Evolutionary conservation across 768 basidiomycete genomes (phyloP).

Genomic region (Tricholoma terreum): DNA sequence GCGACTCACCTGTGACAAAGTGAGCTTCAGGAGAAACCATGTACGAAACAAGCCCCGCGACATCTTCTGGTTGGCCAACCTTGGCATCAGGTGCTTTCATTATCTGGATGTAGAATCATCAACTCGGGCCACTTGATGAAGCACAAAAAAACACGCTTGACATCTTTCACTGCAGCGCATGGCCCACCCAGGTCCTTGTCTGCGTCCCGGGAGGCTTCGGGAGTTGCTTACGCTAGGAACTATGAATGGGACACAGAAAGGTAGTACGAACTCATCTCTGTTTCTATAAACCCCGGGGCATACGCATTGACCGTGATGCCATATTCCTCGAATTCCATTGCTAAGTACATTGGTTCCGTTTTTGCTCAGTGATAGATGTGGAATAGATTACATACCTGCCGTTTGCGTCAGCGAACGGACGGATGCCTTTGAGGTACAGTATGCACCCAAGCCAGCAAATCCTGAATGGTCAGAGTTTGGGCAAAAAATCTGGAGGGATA

Average conservation of each 20-base stretch:
- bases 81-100: conserved; percentile 3
- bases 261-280: conserved; percentile 9
- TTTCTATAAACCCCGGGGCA: conserved; percentile 30
- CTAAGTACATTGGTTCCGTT: conserved; percentile 14
- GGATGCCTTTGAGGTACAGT: conserved; percentile 38
- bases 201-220: not conserved
- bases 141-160: not conserved
- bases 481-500: not conserved
- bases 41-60: conserved; percentile 37
- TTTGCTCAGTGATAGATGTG: not conserved
- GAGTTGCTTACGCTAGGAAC: not conserved
- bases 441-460: conserved; percentile 15
- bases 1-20: conserved; percentile 29
- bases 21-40: conserved; percentile 30
- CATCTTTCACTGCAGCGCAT: not conserved
- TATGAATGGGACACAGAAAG: not conserved
- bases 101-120: not conserved
- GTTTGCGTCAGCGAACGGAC: conserved; percentile 38
- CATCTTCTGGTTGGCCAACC: conserved; percentile 23
- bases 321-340: conserved; percentile 33
- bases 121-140: not conserved
- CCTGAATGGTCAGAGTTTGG: not conserved
- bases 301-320: conserved; percentile 43
- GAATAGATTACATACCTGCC: conserved; percentile 26
- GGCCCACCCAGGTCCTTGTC: not conserved